Conservation (phyloP, 495 filamentous ascomycete species). For the Halenospora varia region DNA sequence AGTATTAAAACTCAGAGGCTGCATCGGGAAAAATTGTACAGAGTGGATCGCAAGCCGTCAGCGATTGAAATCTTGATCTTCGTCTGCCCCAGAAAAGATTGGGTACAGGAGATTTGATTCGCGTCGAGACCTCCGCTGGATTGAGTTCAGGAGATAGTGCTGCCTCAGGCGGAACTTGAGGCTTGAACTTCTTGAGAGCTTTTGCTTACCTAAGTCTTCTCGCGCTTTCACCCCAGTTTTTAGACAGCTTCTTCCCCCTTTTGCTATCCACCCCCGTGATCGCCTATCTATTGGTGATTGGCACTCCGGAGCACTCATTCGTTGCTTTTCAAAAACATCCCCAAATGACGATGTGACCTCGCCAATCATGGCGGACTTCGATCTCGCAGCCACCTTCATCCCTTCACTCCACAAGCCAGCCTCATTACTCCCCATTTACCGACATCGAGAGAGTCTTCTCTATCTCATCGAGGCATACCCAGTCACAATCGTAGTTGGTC, state of each 20-base stretch:
- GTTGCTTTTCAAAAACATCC: too few relatives aligned
- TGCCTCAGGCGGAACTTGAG: background rate
- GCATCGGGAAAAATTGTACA: too few relatives aligned
- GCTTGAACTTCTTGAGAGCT: background rate
- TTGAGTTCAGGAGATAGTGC: background rate
- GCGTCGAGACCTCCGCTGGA: background rate
- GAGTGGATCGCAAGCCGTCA: too few relatives aligned
- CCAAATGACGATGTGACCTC: background rate
- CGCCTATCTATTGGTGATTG: background rate
- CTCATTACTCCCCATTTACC: conserved; percentile 71
- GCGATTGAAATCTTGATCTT: background rate
- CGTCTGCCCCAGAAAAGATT: background rate
- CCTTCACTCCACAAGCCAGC: conserved; percentile 75
- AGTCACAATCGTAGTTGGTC: conserved; percentile 80
- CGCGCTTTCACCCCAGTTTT: background rate
- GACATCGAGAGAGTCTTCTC: conserved; percentile 66
- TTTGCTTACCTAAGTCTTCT: background rate
- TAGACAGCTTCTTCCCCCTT: background rate
- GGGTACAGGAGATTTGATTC: background rate
- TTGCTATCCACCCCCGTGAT: background rate
- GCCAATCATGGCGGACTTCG: conserved; percentile 46
- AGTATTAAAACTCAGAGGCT: too few relatives aligned
- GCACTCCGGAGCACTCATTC: too few relatives aligned
- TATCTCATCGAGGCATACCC: conserved; percentile 74
- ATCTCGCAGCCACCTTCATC: conserved; percentile 63